A percentile compares a stretch with the other conserved stretches of the same genome.
Evolutionary conservation across 1,139 yeast species (phyloP).

Genomic region (Magnusiomyces starmeri): DNA sequence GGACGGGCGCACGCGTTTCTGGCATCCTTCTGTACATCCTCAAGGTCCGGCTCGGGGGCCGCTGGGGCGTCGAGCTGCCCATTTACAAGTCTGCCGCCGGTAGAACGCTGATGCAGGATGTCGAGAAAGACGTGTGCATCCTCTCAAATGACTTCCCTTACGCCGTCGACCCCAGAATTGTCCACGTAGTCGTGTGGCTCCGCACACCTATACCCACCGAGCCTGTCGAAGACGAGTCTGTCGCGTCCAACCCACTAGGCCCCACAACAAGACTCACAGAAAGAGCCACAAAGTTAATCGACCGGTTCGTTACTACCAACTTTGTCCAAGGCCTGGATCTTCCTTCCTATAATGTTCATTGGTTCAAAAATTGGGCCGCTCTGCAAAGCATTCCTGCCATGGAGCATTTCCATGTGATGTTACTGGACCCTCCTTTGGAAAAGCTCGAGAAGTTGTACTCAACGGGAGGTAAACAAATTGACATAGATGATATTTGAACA

Average conservation of each 20-base stretch:
- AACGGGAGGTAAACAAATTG: constrained; percentile 16
- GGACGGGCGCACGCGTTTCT: constrained; percentile 1
- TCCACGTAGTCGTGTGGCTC: constrained; percentile 39
- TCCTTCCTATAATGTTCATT: constrained; percentile 25
- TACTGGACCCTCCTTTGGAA: constrained; percentile 24
- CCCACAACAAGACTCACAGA: constrained; percentile 22
- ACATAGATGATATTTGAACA: not conserved
- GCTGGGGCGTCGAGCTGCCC: constrained; percentile 4
- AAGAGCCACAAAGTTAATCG: constrained; percentile 24
- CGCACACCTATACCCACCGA: constrained; percentile 31
- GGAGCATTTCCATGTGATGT: constrained; percentile 38
- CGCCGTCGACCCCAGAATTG: constrained; percentile 33
- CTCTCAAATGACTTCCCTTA: constrained; percentile 38
- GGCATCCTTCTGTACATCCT: constrained; percentile 3
- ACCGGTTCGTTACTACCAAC: constrained; percentile 27
- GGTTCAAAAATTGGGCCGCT: constrained; percentile 39
- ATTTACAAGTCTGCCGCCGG: constrained; percentile 13
- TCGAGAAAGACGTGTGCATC: constrained; percentile 31
- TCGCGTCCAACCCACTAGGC: not conserved
- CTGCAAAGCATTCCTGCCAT: constrained; percentile 36
- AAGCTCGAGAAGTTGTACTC: constrained; percentile 17
- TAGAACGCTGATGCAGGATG: constrained; percentile 20
- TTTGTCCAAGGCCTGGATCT: constrained; percentile 27
- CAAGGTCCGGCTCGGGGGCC: not conserved
- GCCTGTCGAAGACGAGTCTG: constrained; percentile 1